A percentile compares a stretch with the other conserved stretches of the same genome.
phyloP scores from a whole-genome alignment of 2,329 filamentous ascomycete genomes.

The Ascocoryne sarcoides region DNA sequence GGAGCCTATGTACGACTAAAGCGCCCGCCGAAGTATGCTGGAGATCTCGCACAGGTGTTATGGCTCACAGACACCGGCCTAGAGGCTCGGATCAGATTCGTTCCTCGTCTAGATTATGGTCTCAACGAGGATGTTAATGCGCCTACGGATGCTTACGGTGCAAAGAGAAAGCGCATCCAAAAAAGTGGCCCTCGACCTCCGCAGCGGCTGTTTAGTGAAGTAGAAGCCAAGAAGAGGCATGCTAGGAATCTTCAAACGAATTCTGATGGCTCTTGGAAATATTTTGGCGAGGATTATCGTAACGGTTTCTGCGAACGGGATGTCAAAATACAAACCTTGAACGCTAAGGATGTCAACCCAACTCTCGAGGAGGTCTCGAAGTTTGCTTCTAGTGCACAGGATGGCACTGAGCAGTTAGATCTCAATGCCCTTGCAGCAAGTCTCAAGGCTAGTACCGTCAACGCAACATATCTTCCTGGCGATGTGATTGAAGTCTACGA shows the following conservation, averaged over 20 bases:
- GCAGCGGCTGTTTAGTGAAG: slow-evolving; percentile 84
- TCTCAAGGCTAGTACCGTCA: slow-evolving; percentile 72
- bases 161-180: slow-evolving; percentile 68
- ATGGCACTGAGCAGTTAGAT: slow-evolving; percentile 90
- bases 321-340: slow-evolving; percentile 78
- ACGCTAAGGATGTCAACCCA: slow-evolving; percentile 85
- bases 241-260: slow-evolving; percentile 47
- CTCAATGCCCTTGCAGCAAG: slow-evolving; percentile 84
- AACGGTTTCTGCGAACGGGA: slow-evolving; percentile 92
- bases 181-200: slow-evolving; percentile 64
- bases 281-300: slow-evolving; percentile 81
- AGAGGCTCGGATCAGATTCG: slow-evolving; percentile 76
- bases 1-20: slow-evolving; percentile 89
- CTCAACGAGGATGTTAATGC: slow-evolving; percentile 64
- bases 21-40: slow-evolving; percentile 70
- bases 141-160: slow-evolving; percentile 28
- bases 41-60: slow-evolving; percentile 84
- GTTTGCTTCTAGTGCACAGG: slow-evolving; percentile 80
- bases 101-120: slow-evolving; percentile 88
- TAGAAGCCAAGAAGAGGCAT: slow-evolving; percentile 84
- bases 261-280: slow-evolving; percentile 50
- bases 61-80: slow-evolving; percentile 90
- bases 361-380: slow-evolving; percentile 92
- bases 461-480: slow-evolving; percentile 80
- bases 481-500: slow-evolving; percentile 96